Evolutionary conservation across 495 filamentous ascomycete genomes (phyloP), one percentile per base, ranked within the genome.

Genomic region (Podospora pseudocomata): DNA sequence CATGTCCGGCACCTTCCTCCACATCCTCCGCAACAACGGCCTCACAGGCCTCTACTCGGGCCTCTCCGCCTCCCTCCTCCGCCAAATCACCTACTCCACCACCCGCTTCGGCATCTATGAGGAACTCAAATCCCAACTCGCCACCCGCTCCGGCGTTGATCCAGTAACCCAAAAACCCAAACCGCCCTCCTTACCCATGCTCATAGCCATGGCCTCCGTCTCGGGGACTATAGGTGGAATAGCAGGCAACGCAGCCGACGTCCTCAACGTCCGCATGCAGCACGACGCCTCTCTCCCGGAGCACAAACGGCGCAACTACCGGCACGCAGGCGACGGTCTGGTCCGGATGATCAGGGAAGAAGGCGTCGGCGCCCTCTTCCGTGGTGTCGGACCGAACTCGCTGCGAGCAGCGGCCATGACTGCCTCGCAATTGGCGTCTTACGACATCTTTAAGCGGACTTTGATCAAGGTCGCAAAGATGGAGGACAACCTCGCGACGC

Each of bases 201-300:
- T 99, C 1, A 82, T 98, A 70, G 89, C 84, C 68, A 91, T 98
- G 75, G 90, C 94, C 65, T 89, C 86, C 15, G 82, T 86, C 20
- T 96, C 95, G 2, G 95, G 95, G 60, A 90, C 97, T 78, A 79
- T 97, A 4, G 95, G 95, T 66, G 95, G 95, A 27, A 76, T 97
- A 7, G 91, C 91, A 13, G 95, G 95, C 66, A 98, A 98, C 79
- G 91, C 93, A 0, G 94, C 94, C 66, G 95, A 99, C 76, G 91
- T 99, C 13, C 85, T 97, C 67, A 99, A 99, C 80, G 95, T 99
- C 56, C 93, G 95, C 70, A 99, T 99, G 95, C 95, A 99, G 79
- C 90, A 94, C 81, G 95, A 98, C 77, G 89, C 91, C 15, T 87
- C 94, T 0, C 86, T 97, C 4, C 91, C 93, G 0, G 73, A 80